phyloP scores from a whole-genome alignment of 2,329 filamentous ascomycete genomes.

The Fusarium xyrophilum region DNA sequence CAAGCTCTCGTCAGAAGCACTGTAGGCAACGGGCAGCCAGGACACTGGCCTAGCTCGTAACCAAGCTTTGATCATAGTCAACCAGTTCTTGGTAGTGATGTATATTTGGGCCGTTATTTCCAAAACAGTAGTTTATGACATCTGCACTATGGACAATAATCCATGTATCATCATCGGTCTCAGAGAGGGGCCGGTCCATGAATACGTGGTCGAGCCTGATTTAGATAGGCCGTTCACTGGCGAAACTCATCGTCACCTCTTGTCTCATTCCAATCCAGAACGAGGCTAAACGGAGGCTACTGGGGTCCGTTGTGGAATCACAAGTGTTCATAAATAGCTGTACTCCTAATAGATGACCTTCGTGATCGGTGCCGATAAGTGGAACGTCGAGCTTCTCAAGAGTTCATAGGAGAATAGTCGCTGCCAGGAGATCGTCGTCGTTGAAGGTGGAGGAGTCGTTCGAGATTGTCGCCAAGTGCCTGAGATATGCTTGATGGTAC shows the following conservation, averaged over 20 bases:
- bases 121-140: slow-evolving; percentile 69
- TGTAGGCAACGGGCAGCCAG: slow-evolving; percentile 61
- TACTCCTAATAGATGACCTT: slow-evolving; percentile 56
- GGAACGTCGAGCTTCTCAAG: slow-evolving; percentile 61
- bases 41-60: slow-evolving; percentile 54
- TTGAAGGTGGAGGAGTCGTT: slow-evolving; percentile 48
- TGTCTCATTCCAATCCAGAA: slow-evolving; percentile 66
- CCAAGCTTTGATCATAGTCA: slow-evolving; percentile 56
- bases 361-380: slow-evolving; percentile 51
- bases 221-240: slow-evolving; percentile 54
- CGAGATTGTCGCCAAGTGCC: slow-evolving; percentile 56
- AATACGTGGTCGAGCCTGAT: slow-evolving; percentile 59
- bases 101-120: slow-evolving; percentile 45
- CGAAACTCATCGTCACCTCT: slow-evolving; percentile 64
- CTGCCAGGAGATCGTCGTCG: slow-evolving; percentile 62
- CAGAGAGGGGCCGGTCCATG: slow-evolving; percentile 57
- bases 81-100: slow-evolving; percentile 54
- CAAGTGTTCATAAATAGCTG: slow-evolving; percentile 56
- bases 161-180: slow-evolving; percentile 61
- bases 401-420: slow-evolving; percentile 63
- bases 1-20: slow-evolving; percentile 43
- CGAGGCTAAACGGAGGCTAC: slow-evolving; percentile 56
- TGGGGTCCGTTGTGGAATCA: slow-evolving; percentile 42
- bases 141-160: slow-evolving; percentile 69
- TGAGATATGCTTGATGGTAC: slow-evolving; percentile 62